Evolutionary conservation across 345 rosid genomes (phyloP).

Genomic region (Balakata baccata): DNA sequence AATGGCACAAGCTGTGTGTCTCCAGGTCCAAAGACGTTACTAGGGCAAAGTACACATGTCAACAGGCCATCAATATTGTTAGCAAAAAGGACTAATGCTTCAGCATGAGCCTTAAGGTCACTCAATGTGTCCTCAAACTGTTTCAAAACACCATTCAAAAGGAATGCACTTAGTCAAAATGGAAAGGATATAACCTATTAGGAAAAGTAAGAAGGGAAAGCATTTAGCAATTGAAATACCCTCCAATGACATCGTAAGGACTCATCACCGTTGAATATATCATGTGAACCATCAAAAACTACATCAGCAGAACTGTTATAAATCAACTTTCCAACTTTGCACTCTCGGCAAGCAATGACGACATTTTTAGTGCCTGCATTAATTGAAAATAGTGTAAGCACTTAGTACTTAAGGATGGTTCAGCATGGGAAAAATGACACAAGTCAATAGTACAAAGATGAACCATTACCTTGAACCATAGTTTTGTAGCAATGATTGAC

Average conservation of each 20-base stretch:
- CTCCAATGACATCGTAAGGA: constrained; percentile 56
- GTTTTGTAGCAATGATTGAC: constrained; percentile 57
- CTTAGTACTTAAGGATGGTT: background rate
- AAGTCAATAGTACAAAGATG: background rate
- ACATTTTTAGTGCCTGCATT: constrained; percentile 74
- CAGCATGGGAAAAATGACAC: background rate
- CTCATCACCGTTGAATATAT: constrained; percentile 64
- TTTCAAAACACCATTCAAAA: constrained; percentile 24
- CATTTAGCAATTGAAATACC: constrained; percentile 34
- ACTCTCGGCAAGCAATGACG: constrained; percentile 66
- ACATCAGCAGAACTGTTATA: constrained; percentile 86
- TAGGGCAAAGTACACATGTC: constrained; percentile 88
- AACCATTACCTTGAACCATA: constrained; percentile 69
- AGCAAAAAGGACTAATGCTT: constrained; percentile 65
- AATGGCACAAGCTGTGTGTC: constrained; percentile 58
- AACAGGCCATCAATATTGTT: constrained; percentile 72
- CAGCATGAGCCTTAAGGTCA: constrained; percentile 95
- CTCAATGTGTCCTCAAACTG: constrained; percentile 64
- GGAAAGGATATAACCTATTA: constrained; percentile 5
- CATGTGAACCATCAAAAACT: constrained; percentile 68
- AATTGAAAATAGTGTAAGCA: background rate
- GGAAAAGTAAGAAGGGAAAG: constrained; percentile 4
- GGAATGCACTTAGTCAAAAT: constrained; percentile 16
- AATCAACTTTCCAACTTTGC: constrained; percentile 72
- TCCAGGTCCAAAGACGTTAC: constrained; percentile 89